Percentiles rank a stretch among this genome's conserved stretches.
These are phyloP conservation scores for Bretschneidera sinensis DNA, from an alignment of 345 rosid species.

Conservation along the genomic window DNA sequence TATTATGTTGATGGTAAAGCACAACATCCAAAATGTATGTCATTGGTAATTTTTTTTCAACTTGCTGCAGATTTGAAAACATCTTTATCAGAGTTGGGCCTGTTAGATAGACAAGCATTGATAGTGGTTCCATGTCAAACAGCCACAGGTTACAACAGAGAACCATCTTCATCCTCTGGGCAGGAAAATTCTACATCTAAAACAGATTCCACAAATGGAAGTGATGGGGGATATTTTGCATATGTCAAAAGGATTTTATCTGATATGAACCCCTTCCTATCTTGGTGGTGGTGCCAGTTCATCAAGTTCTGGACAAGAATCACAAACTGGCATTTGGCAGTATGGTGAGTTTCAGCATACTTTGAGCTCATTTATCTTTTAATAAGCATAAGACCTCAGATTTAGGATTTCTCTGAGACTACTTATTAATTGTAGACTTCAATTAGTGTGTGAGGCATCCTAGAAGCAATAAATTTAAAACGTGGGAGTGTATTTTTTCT, in stretches of 20 bases:
- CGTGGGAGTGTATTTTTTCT: too few species aligned
- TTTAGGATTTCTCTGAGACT: too few species aligned
- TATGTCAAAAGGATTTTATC: conserved; percentile 49
- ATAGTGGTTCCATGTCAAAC: conserved; percentile 59
- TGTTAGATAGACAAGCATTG: conserved; percentile 79
- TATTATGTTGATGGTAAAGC: too few species aligned
- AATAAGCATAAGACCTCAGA: too few species aligned
- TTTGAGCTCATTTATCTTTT: too few species aligned
- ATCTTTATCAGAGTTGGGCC: conserved; percentile 64
- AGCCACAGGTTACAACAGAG: conserved; percentile 33
- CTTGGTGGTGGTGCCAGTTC: conserved; percentile 42
- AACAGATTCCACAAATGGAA: conserved; percentile 29
- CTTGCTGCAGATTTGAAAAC: conserved; percentile 69
- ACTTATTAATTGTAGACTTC: too few species aligned
- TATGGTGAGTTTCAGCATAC: conserved; percentile 31
- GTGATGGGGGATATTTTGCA: conserved; percentile 63
- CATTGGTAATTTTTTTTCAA: too few species aligned
- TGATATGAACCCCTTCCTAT: conserved; percentile 74
- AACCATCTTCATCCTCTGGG: conserved; percentile 31
- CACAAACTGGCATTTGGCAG: conserved; percentile 40
- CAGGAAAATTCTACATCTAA: conserved; percentile 18
- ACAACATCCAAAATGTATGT: too few species aligned
- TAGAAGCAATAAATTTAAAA: too few species aligned
- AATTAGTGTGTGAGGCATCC: too few species aligned
- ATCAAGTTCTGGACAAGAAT: conserved; percentile 41